These are phyloP conservation scores for Pleurotus tuber-regium DNA, from an alignment of 768 basidiomycete genomes.

Conservation along the genomic window DNA sequence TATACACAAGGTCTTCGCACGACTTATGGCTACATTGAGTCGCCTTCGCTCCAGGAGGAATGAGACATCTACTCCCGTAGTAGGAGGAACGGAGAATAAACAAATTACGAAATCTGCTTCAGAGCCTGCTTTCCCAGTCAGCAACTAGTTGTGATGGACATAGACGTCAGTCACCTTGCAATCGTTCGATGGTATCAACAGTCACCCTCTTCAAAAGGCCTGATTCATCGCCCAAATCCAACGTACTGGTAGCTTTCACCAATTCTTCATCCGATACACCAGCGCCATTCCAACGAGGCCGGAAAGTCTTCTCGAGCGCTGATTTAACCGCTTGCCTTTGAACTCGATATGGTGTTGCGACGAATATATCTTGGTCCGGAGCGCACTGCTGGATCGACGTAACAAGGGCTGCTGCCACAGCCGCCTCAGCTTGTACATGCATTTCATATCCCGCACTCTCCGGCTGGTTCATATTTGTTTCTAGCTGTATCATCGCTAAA, in stretches of 20 bases:
- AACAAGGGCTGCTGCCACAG: slow-evolving; percentile 42
- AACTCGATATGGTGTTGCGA: slow-evolving; percentile 51
- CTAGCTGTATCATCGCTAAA: slow-evolving; percentile 39
- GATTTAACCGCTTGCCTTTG: slow-evolving; percentile 48
- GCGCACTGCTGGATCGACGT: slow-evolving; percentile 33
- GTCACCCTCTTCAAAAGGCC: slow-evolving; percentile 26
- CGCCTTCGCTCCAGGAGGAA: slow-evolving; percentile 48
- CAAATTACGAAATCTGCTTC: slow-evolving; percentile 55
- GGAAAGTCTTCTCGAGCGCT: slow-evolving; percentile 25
- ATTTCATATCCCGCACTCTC: slow-evolving; percentile 42
- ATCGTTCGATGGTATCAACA: slow-evolving; percentile 48
- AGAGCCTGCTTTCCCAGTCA: slow-evolving; percentile 31
- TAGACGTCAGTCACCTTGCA: slow-evolving; percentile 36
- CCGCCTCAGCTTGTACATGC: slow-evolving; percentile 47
- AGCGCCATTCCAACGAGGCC: not conserved
- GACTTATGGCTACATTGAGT: slow-evolving; percentile 52
- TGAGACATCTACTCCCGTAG: slow-evolving; percentile 28
- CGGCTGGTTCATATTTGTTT: slow-evolving; percentile 27
- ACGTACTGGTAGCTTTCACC: slow-evolving; percentile 12
- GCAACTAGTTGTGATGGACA: not conserved
- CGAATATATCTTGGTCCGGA: slow-evolving; percentile 44
- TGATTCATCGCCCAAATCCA: slow-evolving; percentile 11
- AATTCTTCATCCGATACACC: slow-evolving; percentile 12
- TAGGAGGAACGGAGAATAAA: slow-evolving; percentile 43
- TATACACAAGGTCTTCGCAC: slow-evolving; percentile 50